These are phyloP conservation scores for Phialemoniopsis sp. DNA, from an alignment of 2,329 filamentous ascomycete genomes.

Conservation along the genomic window DNA sequence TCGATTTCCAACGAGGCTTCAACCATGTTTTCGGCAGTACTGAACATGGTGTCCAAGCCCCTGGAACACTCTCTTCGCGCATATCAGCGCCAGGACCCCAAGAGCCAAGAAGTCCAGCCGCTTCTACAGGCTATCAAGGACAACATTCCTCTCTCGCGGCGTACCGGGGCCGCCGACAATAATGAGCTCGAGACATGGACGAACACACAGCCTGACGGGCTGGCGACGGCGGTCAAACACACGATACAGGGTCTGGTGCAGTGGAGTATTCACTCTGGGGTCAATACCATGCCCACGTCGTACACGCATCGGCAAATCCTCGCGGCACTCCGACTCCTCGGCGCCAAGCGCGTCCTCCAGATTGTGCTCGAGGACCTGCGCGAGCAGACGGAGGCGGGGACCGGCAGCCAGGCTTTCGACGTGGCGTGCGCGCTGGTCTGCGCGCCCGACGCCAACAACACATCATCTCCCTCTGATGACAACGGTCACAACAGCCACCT, in stretches of 20 bases:
- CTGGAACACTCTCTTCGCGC: constrained; percentile 64
- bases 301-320: constrained; percentile 73
- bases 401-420: constrained; percentile 61
- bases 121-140: constrained; percentile 63
- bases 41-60: constrained; percentile 67
- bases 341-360: constrained; percentile 55
- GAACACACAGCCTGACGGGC: constrained; percentile 47
- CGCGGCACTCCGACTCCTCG: constrained; percentile 55
- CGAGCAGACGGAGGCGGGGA: constrained; percentile 49
- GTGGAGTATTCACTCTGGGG: constrained; percentile 55
- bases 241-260: constrained; percentile 59
- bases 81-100: constrained; percentile 63
- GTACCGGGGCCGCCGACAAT: constrained; percentile 58
- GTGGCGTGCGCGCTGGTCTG: constrained; percentile 67
- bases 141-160: constrained; percentile 52
- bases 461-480: constrained; percentile 16
- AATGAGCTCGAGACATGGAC: constrained; percentile 69
- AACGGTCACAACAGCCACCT: not conserved
- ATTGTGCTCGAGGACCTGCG: constrained; percentile 66
- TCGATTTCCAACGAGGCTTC: constrained; percentile 69
- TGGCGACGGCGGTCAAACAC: constrained; percentile 54
- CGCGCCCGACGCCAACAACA: constrained; percentile 52
- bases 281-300: constrained; percentile 53
- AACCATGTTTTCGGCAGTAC: constrained; percentile 65
- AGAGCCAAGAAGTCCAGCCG: constrained; percentile 65